Evolutionary conservation across 2,329 filamentous ascomycete species (phyloP).

Genomic region (Pyrenophora tritici-repentis): DNA sequence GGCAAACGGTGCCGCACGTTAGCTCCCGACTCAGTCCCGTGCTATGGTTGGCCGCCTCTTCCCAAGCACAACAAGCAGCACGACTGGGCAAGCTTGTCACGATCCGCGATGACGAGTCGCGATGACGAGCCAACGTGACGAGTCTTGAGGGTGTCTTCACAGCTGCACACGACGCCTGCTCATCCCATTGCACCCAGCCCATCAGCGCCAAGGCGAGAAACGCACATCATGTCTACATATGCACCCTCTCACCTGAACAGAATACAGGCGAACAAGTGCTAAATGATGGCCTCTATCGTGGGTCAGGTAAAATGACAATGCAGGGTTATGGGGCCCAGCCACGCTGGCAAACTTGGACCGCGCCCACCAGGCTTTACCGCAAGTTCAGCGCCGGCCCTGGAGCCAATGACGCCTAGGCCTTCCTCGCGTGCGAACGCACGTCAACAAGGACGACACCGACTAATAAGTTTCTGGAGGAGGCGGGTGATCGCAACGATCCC

Average conservation of each 20-base stretch:
- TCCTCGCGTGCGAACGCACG: conserved; percentile 20
- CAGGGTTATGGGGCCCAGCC: conserved; percentile 23
- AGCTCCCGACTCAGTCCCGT: conserved; percentile 4
- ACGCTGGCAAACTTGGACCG: conserved; percentile 21
- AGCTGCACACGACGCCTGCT: no score
- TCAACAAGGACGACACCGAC: conserved; percentile 24
- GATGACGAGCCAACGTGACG: neutral
- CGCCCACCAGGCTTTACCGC: conserved; percentile 18
- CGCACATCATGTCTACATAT: conserved; percentile 6
- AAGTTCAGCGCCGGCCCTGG: conserved; percentile 3
- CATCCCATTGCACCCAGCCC: conserved; percentile 23
- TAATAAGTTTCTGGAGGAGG: conserved; percentile 18
- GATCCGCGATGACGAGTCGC: conserved; percentile 6
- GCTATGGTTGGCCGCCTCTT: neutral
- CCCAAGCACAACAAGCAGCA: no score
- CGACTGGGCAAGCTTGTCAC: neutral
- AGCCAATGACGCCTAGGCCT: conserved; percentile 26
- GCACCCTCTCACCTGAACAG: conserved; percentile 6
- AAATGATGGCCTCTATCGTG: conserved; percentile 5
- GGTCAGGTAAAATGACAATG: conserved; percentile 12
- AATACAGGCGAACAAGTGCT: conserved; percentile 5
- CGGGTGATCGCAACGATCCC: conserved; percentile 21
- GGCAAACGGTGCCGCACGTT: conserved; percentile 7
- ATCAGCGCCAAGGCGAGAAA: conserved; percentile 7
- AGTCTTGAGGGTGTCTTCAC: no score